Conservation (phyloP, 179 eudicot species). For the Amaranthus tricolor region DNA sequence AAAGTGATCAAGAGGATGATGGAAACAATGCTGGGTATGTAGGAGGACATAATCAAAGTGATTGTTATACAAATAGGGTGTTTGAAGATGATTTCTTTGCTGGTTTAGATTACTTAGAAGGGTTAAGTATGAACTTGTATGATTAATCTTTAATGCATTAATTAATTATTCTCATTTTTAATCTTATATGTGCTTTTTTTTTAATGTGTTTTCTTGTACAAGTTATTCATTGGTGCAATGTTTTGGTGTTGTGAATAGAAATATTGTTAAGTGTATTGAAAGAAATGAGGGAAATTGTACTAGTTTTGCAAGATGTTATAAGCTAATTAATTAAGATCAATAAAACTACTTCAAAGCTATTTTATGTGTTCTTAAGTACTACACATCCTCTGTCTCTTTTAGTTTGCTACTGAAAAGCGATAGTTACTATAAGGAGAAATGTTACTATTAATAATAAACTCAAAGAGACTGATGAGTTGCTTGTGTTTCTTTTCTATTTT, state of each 20-base stretch:
- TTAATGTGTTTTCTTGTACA: neutral
- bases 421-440: no score
- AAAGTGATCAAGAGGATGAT: neutral
- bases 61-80: neutral
- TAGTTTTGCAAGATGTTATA: neutral
- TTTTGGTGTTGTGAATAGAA: neutral
- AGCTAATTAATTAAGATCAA: no score
- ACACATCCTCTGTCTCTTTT: no score
- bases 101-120: constrained; percentile 28
- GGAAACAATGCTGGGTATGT: neutral
- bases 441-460: no score
- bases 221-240: neutral
- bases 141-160: neutral
- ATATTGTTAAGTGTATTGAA: neutral
- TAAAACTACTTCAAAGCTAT: no score
- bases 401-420: no score
- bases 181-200: neutral
- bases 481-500: no score
- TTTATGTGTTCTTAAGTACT: no score
- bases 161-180: neutral
- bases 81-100: constrained; percentile 29
- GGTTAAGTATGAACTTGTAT: neutral
- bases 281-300: neutral
- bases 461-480: no score
- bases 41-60: constrained; percentile 1